Percentiles rank a stretch among this genome's conserved stretches.
Conservation (phyloP, 805 yeast species). For the Grigorovia transvaalensis region DNA sequence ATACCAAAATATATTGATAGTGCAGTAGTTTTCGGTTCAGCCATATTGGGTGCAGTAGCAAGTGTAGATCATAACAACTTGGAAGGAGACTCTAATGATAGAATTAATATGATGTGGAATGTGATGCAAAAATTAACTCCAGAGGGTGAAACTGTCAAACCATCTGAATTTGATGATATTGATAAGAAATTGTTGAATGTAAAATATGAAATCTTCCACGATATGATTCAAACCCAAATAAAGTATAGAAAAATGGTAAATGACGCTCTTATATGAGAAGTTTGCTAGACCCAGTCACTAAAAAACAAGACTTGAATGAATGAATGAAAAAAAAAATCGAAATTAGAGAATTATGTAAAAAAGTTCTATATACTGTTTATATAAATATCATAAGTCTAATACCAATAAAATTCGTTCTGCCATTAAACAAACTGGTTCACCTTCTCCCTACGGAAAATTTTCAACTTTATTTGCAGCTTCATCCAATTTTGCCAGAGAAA, state of each 20-base stretch:
- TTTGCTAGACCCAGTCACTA: not conserved
- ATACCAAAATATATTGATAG: constrained; percentile 94
- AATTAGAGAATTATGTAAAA: not conserved
- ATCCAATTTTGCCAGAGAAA: not conserved
- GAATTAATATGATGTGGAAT: constrained; percentile 57
- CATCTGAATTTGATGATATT: constrained; percentile 45
- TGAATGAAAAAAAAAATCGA: not conserved
- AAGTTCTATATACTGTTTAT: not conserved
- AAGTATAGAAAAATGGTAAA: constrained; percentile 66
- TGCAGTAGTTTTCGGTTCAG: constrained; percentile 94
- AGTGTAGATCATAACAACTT: constrained; percentile 29
- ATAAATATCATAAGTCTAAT: too few relatives aligned
- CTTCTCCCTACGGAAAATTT: too few relatives aligned
- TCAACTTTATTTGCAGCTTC: not conserved
- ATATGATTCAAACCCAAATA: constrained; percentile 75
- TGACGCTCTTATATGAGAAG: constrained; percentile 24
- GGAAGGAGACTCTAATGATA: constrained; percentile 16
- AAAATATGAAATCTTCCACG: constrained; percentile 78
- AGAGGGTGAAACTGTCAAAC: constrained; percentile 68
- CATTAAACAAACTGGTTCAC: too few relatives aligned
- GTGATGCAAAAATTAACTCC: constrained; percentile 80
- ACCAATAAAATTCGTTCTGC: too few relatives aligned
- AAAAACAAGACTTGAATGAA: not conserved
- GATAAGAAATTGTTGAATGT: constrained; percentile 64
- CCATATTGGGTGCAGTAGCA: constrained; percentile 90